These are phyloP conservation scores for Acanthamoeba polyphaga DNA, from an alignment of 208 protist genomes.

Conservation along the genomic window DNA sequence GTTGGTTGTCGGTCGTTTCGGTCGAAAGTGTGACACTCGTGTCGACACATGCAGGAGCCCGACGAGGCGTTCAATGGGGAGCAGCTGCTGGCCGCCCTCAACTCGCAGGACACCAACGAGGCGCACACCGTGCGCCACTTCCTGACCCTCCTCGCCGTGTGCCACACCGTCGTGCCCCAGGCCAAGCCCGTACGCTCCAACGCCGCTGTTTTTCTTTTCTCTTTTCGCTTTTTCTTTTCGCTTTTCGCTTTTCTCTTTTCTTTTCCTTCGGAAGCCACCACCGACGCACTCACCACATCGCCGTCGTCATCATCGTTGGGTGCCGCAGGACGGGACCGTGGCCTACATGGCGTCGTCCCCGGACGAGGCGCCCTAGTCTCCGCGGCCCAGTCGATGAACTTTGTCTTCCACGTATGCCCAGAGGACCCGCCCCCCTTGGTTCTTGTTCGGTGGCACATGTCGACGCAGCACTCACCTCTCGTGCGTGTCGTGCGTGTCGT, in stretches of 20 bases:
- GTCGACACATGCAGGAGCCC: background rate
- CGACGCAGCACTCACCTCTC: too few species aligned
- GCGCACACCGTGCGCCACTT: conserved; percentile 13
- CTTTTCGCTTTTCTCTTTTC: background rate
- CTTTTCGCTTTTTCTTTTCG: too few species aligned
- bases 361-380: conserved; percentile 95
- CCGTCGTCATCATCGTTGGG: background rate
- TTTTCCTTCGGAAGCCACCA: too few species aligned
- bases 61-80: conserved; percentile 6
- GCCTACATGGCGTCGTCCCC: conserved; percentile 95
- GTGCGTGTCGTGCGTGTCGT: too few species aligned
- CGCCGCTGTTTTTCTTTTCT: background rate
- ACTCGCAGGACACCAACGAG: background rate
- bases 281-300: too few species aligned
- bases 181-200: background rate
- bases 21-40: background rate
- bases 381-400: conserved; percentile 90
- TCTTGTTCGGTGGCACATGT: too few species aligned
- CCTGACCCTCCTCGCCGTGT: conserved; percentile 48
- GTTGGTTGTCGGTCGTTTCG: too few species aligned
- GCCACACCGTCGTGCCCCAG: conserved; percentile 63
- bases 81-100: background rate
- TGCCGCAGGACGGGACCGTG: conserved; percentile 6
- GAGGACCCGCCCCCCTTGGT: background rate
- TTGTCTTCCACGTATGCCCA: conserved; percentile 10